These are phyloP conservation scores for Vitis hybrid DNA, from an alignment of 177 flowering plant species.

Conservation along the genomic window DNA sequence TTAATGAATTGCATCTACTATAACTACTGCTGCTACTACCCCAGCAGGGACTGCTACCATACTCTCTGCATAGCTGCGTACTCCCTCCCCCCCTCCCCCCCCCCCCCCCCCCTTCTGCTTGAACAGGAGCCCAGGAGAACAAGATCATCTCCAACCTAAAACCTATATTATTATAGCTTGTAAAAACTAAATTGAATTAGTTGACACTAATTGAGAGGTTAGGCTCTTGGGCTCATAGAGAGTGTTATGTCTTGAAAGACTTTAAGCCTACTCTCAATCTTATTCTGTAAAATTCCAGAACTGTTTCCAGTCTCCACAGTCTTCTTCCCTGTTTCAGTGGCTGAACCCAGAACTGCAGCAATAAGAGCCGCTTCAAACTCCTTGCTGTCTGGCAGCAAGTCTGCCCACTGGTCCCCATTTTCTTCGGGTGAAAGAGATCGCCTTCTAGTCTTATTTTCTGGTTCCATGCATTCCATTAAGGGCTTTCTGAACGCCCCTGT, in stretches of 20 bases:
- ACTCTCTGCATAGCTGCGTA: too few relatives aligned
- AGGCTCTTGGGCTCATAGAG: conserved; percentile 76
- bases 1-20: too few relatives aligned
- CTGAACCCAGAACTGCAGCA: conserved; percentile 65
- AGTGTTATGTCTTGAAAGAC: conserved; percentile 84
- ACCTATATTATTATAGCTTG: too few relatives aligned
- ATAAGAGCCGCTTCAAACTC: conserved; percentile 89
- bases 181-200: conserved; percentile 1
- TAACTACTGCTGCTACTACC: too few relatives aligned
- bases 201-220: conserved; percentile 7
- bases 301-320: conserved; percentile 6
- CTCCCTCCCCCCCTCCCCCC: too few relatives aligned
- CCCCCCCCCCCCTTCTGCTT: not conserved
- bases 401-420: conserved; percentile 31
- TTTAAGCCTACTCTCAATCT: conserved; percentile 73
- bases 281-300: conserved; percentile 23
- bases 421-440: conserved; percentile 38
- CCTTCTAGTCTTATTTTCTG: conserved; percentile 50
- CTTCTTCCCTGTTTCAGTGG: conserved; percentile 19
- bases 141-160: conserved; percentile 67
- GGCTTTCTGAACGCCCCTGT: conserved; percentile 15
- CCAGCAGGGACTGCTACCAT: too few relatives aligned
- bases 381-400: conserved; percentile 61
- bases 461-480: conserved; percentile 25
- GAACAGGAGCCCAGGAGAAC: conserved; percentile 49